These are phyloP conservation scores for Clavariopsis aquatica DNA, from an alignment of 495 filamentous ascomycete genomes.

Conservation along the genomic window DNA sequence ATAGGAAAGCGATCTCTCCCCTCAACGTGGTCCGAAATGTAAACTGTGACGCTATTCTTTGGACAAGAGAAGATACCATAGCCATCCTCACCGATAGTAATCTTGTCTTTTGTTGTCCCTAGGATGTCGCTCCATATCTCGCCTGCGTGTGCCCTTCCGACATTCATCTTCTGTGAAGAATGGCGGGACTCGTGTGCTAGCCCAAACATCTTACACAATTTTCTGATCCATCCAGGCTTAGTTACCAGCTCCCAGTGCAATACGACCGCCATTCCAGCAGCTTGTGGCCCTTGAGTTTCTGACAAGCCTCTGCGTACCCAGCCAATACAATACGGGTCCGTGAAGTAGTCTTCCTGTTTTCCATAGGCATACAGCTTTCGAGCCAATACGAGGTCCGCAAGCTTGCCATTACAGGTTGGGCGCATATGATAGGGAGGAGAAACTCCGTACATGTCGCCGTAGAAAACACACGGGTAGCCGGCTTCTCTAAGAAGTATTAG, in stretches of 20 bases:
- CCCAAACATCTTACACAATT: background rate
- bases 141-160: conserved; percentile 58
- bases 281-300: conserved; percentile 43
- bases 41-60: conserved; percentile 59
- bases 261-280: conserved; percentile 58
- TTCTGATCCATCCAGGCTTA: background rate
- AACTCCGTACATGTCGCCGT: conserved; percentile 70
- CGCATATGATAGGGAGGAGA: conserved; percentile 51
- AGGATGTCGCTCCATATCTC: conserved; percentile 66
- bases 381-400: conserved; percentile 61
- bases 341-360: conserved; percentile 65
- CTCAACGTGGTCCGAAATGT: conserved; percentile 59
- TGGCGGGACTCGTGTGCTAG: conserved; percentile 47
- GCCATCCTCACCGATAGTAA: conserved; percentile 58
- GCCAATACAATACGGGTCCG: conserved; percentile 64
- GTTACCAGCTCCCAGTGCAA: conserved; percentile 45
- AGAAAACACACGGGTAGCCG: conserved; percentile 71
- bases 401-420: conserved; percentile 58
- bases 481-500: conserved; percentile 62
- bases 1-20: conserved; percentile 53
- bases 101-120: conserved; percentile 48
- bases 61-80: conserved; percentile 58
- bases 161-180: conserved; percentile 60
- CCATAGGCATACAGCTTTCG: conserved; percentile 70
- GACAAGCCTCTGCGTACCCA: conserved; percentile 63